Evolutionary conservation across 1,284 basidiomycete species (phyloP), one percentile per base, ranked within the genome.

Genomic region (Ganoderma sinense): DNA sequence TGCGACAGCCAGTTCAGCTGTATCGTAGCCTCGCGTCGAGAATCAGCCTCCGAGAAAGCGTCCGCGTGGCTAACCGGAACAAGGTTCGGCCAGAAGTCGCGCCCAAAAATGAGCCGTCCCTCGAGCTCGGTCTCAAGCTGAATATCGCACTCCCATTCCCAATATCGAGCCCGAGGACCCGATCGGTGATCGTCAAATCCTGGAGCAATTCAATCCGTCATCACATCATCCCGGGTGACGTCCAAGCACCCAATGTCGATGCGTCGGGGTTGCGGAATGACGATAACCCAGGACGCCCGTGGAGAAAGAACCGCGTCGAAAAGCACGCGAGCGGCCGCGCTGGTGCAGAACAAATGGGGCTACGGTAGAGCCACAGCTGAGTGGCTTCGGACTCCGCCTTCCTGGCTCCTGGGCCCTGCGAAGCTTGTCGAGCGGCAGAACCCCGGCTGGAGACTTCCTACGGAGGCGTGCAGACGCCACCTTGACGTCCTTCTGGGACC

Each of bases 401-500:
- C n/a, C 55, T 20, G 33, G 31, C n/a, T 36, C 5, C 31, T 2
- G 23, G 11, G 51, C 2, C 7, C 26, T 40, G 58, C 23, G 36
- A 41, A n/a, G 39, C 36, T 61, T 23, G 29, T 14, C 59, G 59
- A 26, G 59, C 36, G 59, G 39, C 39, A 40, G 59, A 26, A 40
- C n/a, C 10, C 8, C 23, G 10, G 48, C 13, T 41, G 40, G 40
- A 13, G 36, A 36, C 36, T 20, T 20, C 56, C 56, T 60, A 41
- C 59, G 23, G 29, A 8, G 36, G 4, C 59, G 39, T 61, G 53
- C 53, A 41, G 59, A 61, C 59, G 59, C 59, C 59, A 40, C 59
- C 39, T n/a, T 41, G 59, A 61, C 36, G 59, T 61, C 59, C 59
- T 40, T 40, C 39, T 61, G 59, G 39, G 59, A 61, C 59, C 59